Percentiles rank a stretch among this genome's conserved stretches.
phyloP scores from a whole-genome alignment of 164 flowering plant genomes.

The Tetrastigma voinierianum region DNA sequence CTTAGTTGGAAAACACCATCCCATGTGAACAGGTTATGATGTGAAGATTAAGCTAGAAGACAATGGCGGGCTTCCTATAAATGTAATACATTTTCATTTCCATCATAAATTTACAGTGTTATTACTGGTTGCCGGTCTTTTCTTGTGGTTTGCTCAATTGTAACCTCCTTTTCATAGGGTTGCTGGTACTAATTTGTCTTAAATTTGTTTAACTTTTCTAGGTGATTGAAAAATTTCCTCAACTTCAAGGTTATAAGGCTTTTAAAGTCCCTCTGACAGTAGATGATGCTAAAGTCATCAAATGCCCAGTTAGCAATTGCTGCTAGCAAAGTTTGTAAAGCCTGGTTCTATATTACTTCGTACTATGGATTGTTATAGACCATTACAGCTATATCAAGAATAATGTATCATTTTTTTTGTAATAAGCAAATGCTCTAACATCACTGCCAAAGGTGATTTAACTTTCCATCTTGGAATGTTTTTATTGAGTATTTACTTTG shows the following conservation, averaged over 20 bases:
- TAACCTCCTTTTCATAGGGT: not conserved
- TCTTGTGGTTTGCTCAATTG: not conserved
- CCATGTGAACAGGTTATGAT: slow-evolving; percentile 59
- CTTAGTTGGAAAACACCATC: not conserved
- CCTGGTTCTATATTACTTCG: not conserved
- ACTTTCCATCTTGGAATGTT: not conserved
- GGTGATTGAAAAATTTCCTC: slow-evolving; percentile 87
- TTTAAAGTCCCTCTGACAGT: slow-evolving; percentile 41
- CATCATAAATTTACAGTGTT: not conserved
- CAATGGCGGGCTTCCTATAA: slow-evolving; percentile 41
- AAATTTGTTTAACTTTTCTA: slow-evolving; percentile 19
- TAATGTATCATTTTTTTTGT: not conserved
- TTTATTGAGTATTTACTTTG: too few relatives aligned
- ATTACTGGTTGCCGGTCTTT: not conserved
- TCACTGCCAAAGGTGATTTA: not conserved
- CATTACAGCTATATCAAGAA: not conserved
- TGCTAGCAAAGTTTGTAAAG: slow-evolving; percentile 55
- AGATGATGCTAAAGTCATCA: slow-evolving; percentile 57
- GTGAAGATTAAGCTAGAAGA: slow-evolving; percentile 56
- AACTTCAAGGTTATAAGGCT: slow-evolving; percentile 55
- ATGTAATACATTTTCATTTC: slow-evolving; percentile 37
- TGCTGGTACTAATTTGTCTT: not conserved
- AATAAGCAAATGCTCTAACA: not conserved
- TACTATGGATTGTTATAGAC: not conserved
- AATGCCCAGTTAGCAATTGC: slow-evolving; percentile 85